These are phyloP conservation scores for Anaeramoeba flamelloides DNA, from an alignment of 78 protist species.

Conservation along the genomic window DNA sequence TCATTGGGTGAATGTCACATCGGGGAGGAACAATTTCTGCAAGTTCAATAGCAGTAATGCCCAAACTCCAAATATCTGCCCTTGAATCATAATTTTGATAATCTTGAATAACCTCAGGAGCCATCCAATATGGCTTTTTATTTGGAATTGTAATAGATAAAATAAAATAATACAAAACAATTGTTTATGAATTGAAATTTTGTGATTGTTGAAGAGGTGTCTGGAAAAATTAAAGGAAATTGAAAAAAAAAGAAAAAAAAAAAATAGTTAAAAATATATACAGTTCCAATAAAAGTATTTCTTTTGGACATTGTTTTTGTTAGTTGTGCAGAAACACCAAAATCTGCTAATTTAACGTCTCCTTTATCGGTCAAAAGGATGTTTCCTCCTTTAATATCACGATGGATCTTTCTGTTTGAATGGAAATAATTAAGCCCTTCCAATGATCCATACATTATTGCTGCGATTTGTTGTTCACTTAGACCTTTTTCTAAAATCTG, in stretches of 20 bases:
- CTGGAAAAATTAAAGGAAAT: background rate
- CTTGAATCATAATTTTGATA: too few relatives aligned
- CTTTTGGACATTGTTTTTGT: background rate
- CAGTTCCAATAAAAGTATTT: background rate
- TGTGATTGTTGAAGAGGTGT: too few relatives aligned
- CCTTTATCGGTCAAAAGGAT: background rate
- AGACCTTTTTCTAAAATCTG: conserved; percentile 5
- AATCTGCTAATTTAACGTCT: conserved; percentile 11
- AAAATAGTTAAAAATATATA: background rate
- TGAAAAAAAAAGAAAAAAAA: background rate
- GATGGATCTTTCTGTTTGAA: background rate
- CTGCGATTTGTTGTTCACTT: conserved; percentile 25
- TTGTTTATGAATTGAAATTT: too few relatives aligned
- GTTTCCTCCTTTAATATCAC: conserved; percentile 11
- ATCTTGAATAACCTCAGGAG: conserved; percentile 6
- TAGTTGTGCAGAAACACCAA: conserved; percentile 8
- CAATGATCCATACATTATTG: conserved; percentile 2
- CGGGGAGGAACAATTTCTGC: too few relatives aligned
- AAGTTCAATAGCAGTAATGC: too few relatives aligned
- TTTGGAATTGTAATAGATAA: too few relatives aligned
- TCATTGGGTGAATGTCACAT: too few relatives aligned
- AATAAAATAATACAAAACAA: too few relatives aligned
- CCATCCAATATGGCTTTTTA: conserved; percentile 8
- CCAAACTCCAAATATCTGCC: too few relatives aligned
- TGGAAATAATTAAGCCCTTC: conserved; percentile 8